A percentile compares a stretch with the other conserved stretches of the same genome.
phyloP scores from a whole-genome alignment of 2,329 filamentous ascomycete species.

The Grosmannia clavigera region DNA sequence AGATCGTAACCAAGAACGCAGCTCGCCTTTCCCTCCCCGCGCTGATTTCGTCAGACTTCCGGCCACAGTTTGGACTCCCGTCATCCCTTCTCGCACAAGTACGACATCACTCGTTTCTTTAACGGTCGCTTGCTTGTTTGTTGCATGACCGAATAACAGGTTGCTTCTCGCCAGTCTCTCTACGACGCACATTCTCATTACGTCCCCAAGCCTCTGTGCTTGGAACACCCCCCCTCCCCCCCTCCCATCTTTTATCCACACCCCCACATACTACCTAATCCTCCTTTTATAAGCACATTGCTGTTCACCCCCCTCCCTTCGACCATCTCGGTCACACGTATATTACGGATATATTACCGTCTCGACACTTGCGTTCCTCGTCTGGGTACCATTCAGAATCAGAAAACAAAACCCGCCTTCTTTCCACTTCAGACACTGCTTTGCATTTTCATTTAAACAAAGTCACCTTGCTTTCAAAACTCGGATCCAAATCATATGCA shows the following conservation, averaged over 20 bases:
- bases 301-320: not conserved
- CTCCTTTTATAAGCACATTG: not conserved
- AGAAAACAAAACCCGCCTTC: conserved; percentile 5
- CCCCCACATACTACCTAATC: not conserved
- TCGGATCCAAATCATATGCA: no score
- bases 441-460: not conserved
- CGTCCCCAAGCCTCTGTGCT: not conserved
- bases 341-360: conserved; percentile 5
- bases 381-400: not conserved
- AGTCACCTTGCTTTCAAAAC: not conserved
- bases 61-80: not conserved
- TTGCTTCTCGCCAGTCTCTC: not conserved
- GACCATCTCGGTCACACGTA: conserved; percentile 2
- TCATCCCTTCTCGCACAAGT: not conserved
- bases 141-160: no score
- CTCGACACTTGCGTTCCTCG: not conserved
- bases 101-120: no score
- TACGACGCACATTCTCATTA: not conserved
- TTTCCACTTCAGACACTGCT: conserved; percentile 1
- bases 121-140: no score
- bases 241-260: not conserved
- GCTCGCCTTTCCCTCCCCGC: not conserved
- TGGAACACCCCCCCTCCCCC: not conserved
- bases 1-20: not conserved
- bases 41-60: conserved; percentile 1